Conservation (phyloP, 345 rosid species). For the Euphorbia lathyris region DNA sequence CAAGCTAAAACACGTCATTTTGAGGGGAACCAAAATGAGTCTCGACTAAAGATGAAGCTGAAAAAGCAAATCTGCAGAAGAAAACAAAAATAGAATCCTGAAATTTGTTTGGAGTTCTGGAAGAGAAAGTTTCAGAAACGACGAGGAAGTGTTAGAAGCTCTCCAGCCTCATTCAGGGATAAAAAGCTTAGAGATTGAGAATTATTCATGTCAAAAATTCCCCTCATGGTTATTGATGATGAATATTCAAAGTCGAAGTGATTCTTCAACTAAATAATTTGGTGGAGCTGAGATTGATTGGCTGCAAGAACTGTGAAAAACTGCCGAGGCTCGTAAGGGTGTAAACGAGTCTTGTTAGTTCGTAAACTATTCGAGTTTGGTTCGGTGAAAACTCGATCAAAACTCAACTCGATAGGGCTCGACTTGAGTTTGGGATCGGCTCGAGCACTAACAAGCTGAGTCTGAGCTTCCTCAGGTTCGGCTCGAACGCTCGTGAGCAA, state of each 20-base stretch:
- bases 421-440: no score
- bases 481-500: no score
- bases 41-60: not conserved
- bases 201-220: constrained; percentile 3
- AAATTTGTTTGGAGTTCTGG: not conserved
- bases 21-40: no score
- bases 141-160: not conserved
- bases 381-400: not conserved
- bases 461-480: no score
- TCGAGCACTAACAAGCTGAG: no score
- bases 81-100: not conserved
- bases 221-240: constrained; percentile 10
- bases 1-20: no score
- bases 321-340: constrained; percentile 6
- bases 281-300: constrained; percentile 1
- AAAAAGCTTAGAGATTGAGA: not conserved
- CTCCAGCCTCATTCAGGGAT: not conserved
- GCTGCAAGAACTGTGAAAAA: constrained; percentile 11
- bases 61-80: not conserved
- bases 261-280: not conserved
- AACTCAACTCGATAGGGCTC: no score
- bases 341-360: no score
- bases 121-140: constrained; percentile 3
- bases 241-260: not conserved
- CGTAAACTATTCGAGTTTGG: no score